phyloP scores from a whole-genome alignment of 176 grass and related monocot genomes.

The Eragrostis nindensis region DNA sequence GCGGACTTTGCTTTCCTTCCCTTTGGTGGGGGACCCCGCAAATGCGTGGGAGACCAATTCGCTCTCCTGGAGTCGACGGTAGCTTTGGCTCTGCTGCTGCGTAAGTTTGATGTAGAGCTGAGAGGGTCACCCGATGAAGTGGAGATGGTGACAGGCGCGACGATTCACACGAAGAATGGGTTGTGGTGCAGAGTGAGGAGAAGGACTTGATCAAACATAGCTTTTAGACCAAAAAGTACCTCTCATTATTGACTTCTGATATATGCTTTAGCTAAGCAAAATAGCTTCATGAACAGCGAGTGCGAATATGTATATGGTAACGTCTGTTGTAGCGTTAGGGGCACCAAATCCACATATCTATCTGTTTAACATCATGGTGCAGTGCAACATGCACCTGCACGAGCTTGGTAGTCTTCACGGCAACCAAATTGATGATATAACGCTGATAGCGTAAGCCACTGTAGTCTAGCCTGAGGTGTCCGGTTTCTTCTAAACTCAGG shows the following conservation, averaged over 20 bases:
- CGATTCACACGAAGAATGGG: constrained; percentile 83
- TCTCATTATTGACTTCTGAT: constrained; percentile 38
- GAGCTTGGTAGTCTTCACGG: too few species aligned
- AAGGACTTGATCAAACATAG: constrained; percentile 51
- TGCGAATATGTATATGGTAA: constrained; percentile 27
- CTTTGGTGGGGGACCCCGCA: constrained; percentile 86
- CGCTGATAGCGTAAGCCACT: background rate
- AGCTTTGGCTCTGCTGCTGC: constrained; percentile 66
- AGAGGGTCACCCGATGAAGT: constrained; percentile 76
- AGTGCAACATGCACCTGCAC: too few species aligned
- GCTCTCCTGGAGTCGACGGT: constrained; percentile 84
- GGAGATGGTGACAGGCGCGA: constrained; percentile 85
- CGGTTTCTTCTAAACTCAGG: constrained; percentile 35
- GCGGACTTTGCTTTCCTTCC: constrained; percentile 93
- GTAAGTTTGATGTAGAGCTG: constrained; percentile 80
- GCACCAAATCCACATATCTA: background rate
- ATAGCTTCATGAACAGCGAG: constrained; percentile 3
- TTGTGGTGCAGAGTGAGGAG: constrained; percentile 82
- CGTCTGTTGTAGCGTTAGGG: constrained; percentile 33
- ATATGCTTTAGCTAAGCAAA: constrained; percentile 21
- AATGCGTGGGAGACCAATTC: constrained; percentile 89
- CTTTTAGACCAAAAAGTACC: constrained; percentile 35
- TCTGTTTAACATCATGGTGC: background rate
- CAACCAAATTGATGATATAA: constrained; percentile 37
- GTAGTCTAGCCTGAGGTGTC: constrained; percentile 19